Percentiles rank a stretch among this genome's conserved stretches.
These are phyloP conservation scores for Ceratobasidium papillatum DNA, from an alignment of 1,284 basidiomycete species.

Conservation along the genomic window DNA sequence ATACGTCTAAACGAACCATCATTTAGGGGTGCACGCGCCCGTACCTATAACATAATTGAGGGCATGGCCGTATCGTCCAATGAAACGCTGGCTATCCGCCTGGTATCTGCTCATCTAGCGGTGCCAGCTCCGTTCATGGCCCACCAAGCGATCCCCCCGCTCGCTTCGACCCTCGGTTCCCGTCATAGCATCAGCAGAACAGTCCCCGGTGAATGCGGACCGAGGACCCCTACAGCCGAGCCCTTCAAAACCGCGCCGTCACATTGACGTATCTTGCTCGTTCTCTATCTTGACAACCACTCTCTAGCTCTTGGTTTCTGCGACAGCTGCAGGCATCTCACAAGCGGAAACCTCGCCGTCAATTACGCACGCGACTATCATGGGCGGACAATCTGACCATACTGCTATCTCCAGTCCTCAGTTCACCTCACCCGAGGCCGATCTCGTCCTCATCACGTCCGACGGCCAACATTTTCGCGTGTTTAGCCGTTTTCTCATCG, in stretches of 20 bases:
- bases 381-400: conserved; percentile 8
- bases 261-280: conserved; percentile 2
- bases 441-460: conserved; percentile 37
- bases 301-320: not conserved
- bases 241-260: conserved; percentile 18
- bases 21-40: not conserved
- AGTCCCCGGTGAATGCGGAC: not conserved
- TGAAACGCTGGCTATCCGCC: not conserved
- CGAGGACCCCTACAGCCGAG: not conserved
- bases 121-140: conserved; percentile 34
- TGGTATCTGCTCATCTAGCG: conserved; percentile 5
- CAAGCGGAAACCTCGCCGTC: not conserved
- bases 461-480: conserved; percentile 34
- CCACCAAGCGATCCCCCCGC: not conserved
- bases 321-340: not conserved
- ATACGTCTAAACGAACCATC: not conserved
- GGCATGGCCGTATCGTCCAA: conserved; percentile 35
- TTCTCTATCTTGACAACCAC: not conserved
- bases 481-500: conserved; percentile 39
- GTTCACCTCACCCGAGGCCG: conserved; percentile 41
- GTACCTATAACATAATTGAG: conserved; percentile 1
- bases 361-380: conserved; percentile 17
- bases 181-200: not conserved
- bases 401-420: conserved; percentile 7
- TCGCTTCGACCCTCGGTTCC: conserved; percentile 26